Base-by-base conservation (phyloP, 768 basidiomycete genomes). In the Auricularia auricula-judae region DNA sequence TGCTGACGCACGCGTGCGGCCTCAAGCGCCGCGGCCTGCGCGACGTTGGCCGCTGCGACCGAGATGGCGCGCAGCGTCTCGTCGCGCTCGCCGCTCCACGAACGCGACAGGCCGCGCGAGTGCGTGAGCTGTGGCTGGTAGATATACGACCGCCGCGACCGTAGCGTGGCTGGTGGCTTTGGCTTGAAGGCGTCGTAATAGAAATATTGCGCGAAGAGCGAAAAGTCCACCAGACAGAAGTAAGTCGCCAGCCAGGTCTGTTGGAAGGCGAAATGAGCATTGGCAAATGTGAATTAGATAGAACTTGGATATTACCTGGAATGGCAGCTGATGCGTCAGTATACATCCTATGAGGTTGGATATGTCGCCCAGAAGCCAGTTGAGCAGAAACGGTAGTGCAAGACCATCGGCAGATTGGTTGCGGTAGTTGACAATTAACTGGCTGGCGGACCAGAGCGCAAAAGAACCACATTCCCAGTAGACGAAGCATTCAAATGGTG, bases 331-430 rank as follows among this genome's bases (percentile, higher is more conserved):
- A 70, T 88, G 83, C 2, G 97, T 98, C 63, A 99, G 79, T 65
- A 98, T 76, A 72, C 93, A 94, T 10, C 93, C 95, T 65, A 98
- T 74, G 36, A 98, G 81, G 74, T 98, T 98, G 21, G 94, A 93
- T 29, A 89, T 78, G 76, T 99, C 97, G 61, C 96, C 96, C 29
- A 91, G 80, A 65, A 94, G 78, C 97, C 97, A 99, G 69, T 91
- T 97, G 67, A 86, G 81, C 63, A 99, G 81, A 75, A 99, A 99
- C 0, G 95, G 93, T 18, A 98, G 78, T 1, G 97, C 89, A 61
- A 99, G 85, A 36, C 95, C 89, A 70, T 93, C 93, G 72, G 89
- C 92, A 54, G 90, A 93, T 72, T 87, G 84, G 18, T 81, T 77
- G 64, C 78, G 79, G 64, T 82, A 77, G 74, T 95, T 97, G 77